Conservation (phyloP, 2,329 filamentous ascomycete genomes). For the Aureobasidium mangrovei region DNA sequence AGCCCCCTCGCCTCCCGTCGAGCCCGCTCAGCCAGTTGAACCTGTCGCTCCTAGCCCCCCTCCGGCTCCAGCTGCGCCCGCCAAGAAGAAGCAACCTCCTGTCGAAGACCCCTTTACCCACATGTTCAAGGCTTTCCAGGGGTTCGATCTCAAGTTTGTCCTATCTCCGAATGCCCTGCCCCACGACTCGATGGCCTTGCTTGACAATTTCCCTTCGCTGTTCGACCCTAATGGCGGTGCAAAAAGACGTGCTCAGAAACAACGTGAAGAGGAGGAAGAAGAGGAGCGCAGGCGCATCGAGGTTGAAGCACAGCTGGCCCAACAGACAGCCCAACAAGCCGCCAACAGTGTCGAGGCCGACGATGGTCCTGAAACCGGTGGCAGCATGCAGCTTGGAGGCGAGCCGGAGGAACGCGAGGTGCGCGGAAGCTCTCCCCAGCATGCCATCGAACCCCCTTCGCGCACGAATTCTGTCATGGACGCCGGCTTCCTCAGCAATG, state of each 20-base stretch:
- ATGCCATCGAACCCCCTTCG: slow-evolving; percentile 65
- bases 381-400: slow-evolving; percentile 81
- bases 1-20: neutral
- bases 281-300: slow-evolving; percentile 50
- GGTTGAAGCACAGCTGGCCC: slow-evolving; percentile 44
- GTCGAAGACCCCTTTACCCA: slow-evolving; percentile 22
- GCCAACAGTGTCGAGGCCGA: slow-evolving; percentile 47
- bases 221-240: slow-evolving; percentile 77
- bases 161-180: slow-evolving; percentile 42
- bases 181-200: slow-evolving; percentile 42
- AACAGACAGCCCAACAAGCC: slow-evolving; percentile 26
- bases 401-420: slow-evolving; percentile 70
- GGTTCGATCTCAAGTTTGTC: slow-evolving; percentile 43
- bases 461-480: slow-evolving; percentile 38
- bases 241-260: slow-evolving; percentile 62
- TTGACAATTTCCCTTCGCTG: slow-evolving; percentile 60
- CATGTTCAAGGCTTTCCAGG: slow-evolving; percentile 32
- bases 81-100: slow-evolving; percentile 4
- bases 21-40: slow-evolving; percentile 12
- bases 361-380: slow-evolving; percentile 64
- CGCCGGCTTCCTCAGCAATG: slow-evolving; percentile 27
- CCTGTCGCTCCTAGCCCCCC: slow-evolving; percentile 1
- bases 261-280: slow-evolving; percentile 52
- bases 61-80: neutral
- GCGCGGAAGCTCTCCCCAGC: slow-evolving; percentile 52